Evolutionary conservation across 1,284 basidiomycete species (phyloP).

Genomic region (Fistulinella staudtii): DNA sequence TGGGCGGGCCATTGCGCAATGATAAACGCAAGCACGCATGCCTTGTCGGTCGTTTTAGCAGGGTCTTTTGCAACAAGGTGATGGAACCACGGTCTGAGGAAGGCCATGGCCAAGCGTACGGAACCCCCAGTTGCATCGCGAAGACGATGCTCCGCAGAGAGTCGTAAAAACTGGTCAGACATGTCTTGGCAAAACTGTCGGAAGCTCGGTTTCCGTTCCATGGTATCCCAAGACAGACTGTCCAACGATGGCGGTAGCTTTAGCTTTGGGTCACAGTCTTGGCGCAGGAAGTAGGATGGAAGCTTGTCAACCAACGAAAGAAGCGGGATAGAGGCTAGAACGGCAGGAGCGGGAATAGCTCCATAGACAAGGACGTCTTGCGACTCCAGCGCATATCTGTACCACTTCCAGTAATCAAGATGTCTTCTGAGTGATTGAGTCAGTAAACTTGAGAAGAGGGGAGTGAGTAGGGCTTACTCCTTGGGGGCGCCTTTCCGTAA

Average conservation of each 20-base stretch:
- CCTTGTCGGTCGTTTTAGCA: slow-evolving; percentile 43
- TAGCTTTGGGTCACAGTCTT: slow-evolving; percentile 34
- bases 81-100: slow-evolving; percentile 68
- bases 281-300: slow-evolving; percentile 63
- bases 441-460: slow-evolving; percentile 1
- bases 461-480: slow-evolving; percentile 44
- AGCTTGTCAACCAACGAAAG: slow-evolving; percentile 57
- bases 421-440: slow-evolving; percentile 45
- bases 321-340: slow-evolving; percentile 66
- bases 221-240: slow-evolving; percentile 56
- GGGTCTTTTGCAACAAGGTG: slow-evolving; percentile 46
- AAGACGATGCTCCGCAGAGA: slow-evolving; percentile 50
- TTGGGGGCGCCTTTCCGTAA: slow-evolving; percentile 46
- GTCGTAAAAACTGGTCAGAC: slow-evolving; percentile 55
- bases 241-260: slow-evolving; percentile 41
- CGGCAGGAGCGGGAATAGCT: slow-evolving; percentile 58
- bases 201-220: slow-evolving; percentile 55
- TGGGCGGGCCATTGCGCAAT: slow-evolving; percentile 68
- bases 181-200: slow-evolving; percentile 67
- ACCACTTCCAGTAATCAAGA: slow-evolving; percentile 69
- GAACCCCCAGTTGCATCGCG: slow-evolving; percentile 64
- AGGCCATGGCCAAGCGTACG: slow-evolving; percentile 58
- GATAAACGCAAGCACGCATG: slow-evolving; percentile 51
- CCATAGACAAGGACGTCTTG: slow-evolving; percentile 71
- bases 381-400: slow-evolving; percentile 65